A percentile compares a stretch with the other conserved stretches of the same genome.
Conservation (phyloP, 371 early-diverging fungal genomes). For the Syncephalis plumigaleata region DNA sequence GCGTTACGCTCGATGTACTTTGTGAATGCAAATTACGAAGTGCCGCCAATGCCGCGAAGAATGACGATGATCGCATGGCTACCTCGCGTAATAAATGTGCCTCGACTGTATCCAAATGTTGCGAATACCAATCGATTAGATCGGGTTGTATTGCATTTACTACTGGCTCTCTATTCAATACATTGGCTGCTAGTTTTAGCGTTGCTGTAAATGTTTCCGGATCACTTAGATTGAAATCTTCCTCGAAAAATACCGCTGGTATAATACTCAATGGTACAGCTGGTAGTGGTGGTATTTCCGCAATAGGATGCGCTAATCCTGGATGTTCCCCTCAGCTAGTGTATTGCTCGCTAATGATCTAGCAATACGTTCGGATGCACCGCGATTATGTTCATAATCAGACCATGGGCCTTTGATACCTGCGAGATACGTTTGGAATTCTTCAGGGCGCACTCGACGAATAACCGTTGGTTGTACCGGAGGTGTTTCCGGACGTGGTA, state of each 20-base stretch:
- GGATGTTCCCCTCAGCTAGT: slow-evolving; percentile 7
- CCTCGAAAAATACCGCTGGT: slow-evolving; percentile 70
- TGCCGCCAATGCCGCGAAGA: slow-evolving; percentile 83
- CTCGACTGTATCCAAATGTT: slow-evolving; percentile 83
- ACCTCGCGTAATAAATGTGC: slow-evolving; percentile 81
- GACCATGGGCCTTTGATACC: slow-evolving; percentile 18
- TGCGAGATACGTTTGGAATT: slow-evolving; percentile 46
- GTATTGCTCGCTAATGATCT: slow-evolving; percentile 12
- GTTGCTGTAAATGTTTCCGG: slow-evolving; percentile 78
- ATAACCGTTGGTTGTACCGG: slow-evolving; percentile 44
- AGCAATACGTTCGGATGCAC: slow-evolving; percentile 18
- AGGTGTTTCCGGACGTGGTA: slow-evolving; percentile 27
- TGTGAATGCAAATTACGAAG: slow-evolving; percentile 32
- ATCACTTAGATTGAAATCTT: slow-evolving; percentile 66
- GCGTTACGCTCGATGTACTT: slow-evolving; percentile 17
- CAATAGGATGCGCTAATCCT: slow-evolving; percentile 14
- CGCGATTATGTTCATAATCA: slow-evolving; percentile 40
- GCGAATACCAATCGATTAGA: slow-evolving; percentile 75
- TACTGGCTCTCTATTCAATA: slow-evolving; percentile 23
- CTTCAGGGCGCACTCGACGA: slow-evolving; percentile 31
- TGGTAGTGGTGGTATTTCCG: slow-evolving; percentile 25
- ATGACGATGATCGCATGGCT: slow-evolving; percentile 70
- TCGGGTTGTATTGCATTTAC: slow-evolving; percentile 40
- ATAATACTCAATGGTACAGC: slow-evolving; percentile 44
- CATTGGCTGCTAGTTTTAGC: slow-evolving; percentile 36